Conservation (phyloP, 2,329 filamentous ascomycete genomes). For the Arthrobotrys megalospora region DNA sequence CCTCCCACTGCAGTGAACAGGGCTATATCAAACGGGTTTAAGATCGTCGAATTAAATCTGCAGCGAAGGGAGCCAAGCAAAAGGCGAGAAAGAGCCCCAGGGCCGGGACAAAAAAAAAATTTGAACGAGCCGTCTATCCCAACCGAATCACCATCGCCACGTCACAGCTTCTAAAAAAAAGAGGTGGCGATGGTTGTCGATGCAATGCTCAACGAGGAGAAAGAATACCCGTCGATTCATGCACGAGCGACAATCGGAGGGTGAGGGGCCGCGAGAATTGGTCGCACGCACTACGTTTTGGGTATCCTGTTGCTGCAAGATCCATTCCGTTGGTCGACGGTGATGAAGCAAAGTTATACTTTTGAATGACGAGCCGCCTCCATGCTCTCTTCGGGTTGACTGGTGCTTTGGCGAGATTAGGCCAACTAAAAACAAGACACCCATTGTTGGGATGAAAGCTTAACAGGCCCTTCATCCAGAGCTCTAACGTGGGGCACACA, state of each 20-base stretch:
- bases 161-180: conserved; percentile 49
- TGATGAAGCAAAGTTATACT: conserved; percentile 37
- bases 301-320: conserved; percentile 41
- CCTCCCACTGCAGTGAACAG: neutral
- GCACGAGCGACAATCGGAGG: conserved; percentile 24
- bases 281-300: conserved; percentile 24
- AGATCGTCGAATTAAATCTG: conserved; percentile 35
- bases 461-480: conserved; percentile 3
- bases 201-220: conserved; percentile 16
- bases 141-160: conserved; percentile 44
- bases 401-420: conserved; percentile 51
- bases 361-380: conserved; percentile 49
- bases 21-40: conserved; percentile 22
- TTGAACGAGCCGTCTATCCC: conserved; percentile 13
- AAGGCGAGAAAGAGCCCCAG: conserved; percentile 31
- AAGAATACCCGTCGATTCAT: conserved; percentile 21
- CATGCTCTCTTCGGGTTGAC: conserved; percentile 9
- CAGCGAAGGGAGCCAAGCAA: conserved; percentile 32
- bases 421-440: conserved; percentile 1
- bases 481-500: conserved; percentile 13
- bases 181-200: conserved; percentile 38
- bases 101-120: neutral
- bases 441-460: conserved; percentile 46
- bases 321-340: conserved; percentile 46
- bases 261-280: conserved; percentile 2